These are phyloP conservation scores for Pisolithus microcarpus DNA, from an alignment of 768 basidiomycete species.

Conservation along the genomic window DNA sequence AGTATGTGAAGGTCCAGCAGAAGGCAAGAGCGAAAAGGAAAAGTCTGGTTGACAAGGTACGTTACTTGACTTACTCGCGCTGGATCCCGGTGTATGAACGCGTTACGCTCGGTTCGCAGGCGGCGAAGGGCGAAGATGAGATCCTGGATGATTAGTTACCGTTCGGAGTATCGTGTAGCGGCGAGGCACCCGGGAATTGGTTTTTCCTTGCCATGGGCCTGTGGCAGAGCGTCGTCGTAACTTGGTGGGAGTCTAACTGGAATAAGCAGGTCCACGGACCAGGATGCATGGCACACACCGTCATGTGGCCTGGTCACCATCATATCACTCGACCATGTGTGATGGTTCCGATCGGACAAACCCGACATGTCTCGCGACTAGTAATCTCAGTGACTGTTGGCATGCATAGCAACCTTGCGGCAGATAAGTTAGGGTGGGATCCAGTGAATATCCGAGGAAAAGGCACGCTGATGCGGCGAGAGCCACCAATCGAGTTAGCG, in stretches of 20 bases:
- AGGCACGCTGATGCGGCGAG: too few species aligned
- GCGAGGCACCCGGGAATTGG: background rate
- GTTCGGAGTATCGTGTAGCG: background rate
- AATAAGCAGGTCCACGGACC: slow-evolving; percentile 1
- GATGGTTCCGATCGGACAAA: background rate
- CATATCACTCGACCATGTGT: too few species aligned
- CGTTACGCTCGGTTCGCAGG: slow-evolving; percentile 36
- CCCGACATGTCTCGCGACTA: background rate
- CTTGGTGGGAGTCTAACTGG: background rate
- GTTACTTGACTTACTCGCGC: slow-evolving; percentile 3
- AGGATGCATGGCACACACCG: background rate
- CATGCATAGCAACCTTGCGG: too few species aligned
- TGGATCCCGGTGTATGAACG: slow-evolving; percentile 3
- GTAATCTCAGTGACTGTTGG: too few species aligned
- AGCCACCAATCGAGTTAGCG: too few species aligned
- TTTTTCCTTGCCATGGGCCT: background rate
- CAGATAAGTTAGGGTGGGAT: too few species aligned
- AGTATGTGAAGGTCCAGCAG: slow-evolving; percentile 72
- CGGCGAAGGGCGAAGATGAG: slow-evolving; percentile 63
- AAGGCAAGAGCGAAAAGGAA: slow-evolving; percentile 74
- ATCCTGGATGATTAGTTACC: slow-evolving; percentile 44
- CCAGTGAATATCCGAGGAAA: too few species aligned
- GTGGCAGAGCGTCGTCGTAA: background rate
- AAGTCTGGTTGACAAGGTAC: slow-evolving; percentile 68
- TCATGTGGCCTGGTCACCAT: too few species aligned